Evolutionary conservation across 768 basidiomycete species (phyloP).

Genomic region (Zangia roseola): DNA sequence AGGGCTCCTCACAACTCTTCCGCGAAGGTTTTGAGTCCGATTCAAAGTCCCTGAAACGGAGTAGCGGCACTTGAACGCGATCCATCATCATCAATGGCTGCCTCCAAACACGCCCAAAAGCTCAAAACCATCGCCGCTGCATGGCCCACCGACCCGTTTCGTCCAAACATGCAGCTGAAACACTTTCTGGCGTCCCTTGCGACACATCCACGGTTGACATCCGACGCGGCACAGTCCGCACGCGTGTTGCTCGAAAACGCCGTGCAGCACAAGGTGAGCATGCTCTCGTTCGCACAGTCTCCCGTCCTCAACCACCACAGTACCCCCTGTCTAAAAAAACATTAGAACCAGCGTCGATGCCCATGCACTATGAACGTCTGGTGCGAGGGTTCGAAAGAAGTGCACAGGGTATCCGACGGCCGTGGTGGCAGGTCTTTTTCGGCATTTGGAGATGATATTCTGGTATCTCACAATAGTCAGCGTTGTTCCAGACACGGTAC

Average conservation of each 20-base stretch:
- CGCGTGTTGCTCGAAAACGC: slow-evolving; percentile 54
- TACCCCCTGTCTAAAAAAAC: slow-evolving; percentile 65
- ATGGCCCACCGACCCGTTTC: slow-evolving; percentile 74
- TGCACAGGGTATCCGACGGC: slow-evolving; percentile 69
- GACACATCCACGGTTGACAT: slow-evolving; percentile 65
- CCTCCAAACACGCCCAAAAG: slow-evolving; percentile 44
- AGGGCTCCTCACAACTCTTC: slow-evolving; percentile 2
- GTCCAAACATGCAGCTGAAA: slow-evolving; percentile 73
- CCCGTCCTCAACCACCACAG: slow-evolving; percentile 37
- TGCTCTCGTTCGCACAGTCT: neutral
- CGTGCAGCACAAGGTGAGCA: slow-evolving; percentile 55
- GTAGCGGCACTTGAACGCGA: too few species aligned
- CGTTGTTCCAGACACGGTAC: neutral
- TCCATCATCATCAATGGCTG: slow-evolving; percentile 15
- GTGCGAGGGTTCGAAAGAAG: slow-evolving; percentile 75
- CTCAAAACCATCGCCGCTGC: slow-evolving; percentile 54
- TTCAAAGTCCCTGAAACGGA: slow-evolving; percentile 7
- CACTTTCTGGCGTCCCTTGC: slow-evolving; percentile 63
- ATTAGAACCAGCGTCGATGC: slow-evolving; percentile 67
- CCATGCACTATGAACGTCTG: slow-evolving; percentile 70
- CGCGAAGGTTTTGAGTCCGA: slow-evolving; percentile 27
- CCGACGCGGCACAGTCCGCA: slow-evolving; percentile 57
- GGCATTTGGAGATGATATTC: slow-evolving; percentile 52
- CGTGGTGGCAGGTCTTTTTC: slow-evolving; percentile 85
- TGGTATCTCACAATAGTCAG: too few species aligned